Evolutionary conservation across 495 filamentous ascomycete species (phyloP), one percentile per base, ranked within the genome.

Genomic region (Rhizodiscina lignyota): DNA sequence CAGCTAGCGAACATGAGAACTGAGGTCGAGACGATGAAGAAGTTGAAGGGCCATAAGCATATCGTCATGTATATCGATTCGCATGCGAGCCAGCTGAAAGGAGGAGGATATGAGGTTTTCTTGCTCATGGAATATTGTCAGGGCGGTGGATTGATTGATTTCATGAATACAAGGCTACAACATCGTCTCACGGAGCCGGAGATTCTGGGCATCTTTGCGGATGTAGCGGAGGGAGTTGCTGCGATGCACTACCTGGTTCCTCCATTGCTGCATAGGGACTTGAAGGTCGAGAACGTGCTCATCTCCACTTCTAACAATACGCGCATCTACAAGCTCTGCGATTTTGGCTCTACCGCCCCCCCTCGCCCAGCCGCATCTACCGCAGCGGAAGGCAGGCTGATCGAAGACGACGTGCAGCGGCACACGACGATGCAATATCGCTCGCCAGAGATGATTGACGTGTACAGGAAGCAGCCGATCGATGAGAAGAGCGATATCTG

Each of bases 1-100:
- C 70, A 84, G 34, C 67, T 97, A 53, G 80, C 84, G 20, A 85
- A 76, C 55, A 94, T 96, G 89, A 78, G 91, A 51, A 96, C 79
- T 39, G 89, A 97, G 66, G 89, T 96, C 36, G 89, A 97, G 60
- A 97, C 89, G 15, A 97, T 97, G 89, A 97, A 97, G 72, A 83
- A 86, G 50, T 63, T 97, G 40, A 92, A 91, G 66, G 91, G 91
- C 22, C 89, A 94, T 63, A 74, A 72, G 35, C 79, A 89, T 43
- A 94, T 97, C 51, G 89, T 97, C 47, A 93, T 78, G 33, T 97
- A 97, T 56, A 83, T 96, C 55, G 89, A 97, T 63, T 94, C 85
- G 35, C 89, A 97, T 61, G 89, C 89, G 18, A 92, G 83, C 1
- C 84, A 94, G 57, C 63, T 94, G 40, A 76, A 80, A 42, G 85